These are phyloP conservation scores for Maudiozyma barnettii DNA, from an alignment of 805 yeast species.

Conservation along the genomic window DNA sequence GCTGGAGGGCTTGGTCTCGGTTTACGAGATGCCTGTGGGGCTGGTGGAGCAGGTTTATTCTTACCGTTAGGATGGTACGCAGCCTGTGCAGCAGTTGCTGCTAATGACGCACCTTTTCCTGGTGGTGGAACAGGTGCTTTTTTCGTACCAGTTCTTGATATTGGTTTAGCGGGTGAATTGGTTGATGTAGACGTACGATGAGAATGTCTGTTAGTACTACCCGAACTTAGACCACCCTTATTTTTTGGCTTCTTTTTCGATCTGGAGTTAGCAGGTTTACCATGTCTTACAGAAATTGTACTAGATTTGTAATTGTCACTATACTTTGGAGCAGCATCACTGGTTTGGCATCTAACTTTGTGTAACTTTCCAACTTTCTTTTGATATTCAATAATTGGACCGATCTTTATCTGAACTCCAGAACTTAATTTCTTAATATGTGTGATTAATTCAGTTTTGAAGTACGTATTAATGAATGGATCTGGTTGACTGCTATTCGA, in stretches of 20 bases:
- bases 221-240: slow-evolving; percentile 12
- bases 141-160: slow-evolving; percentile 19
- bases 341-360: slow-evolving; percentile 56
- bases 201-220: slow-evolving; percentile 9
- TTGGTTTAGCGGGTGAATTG: slow-evolving; percentile 19
- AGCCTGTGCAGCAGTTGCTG: slow-evolving; percentile 35
- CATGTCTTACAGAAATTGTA: slow-evolving; percentile 69
- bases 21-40: slow-evolving; percentile 2
- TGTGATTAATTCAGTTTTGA: slow-evolving; percentile 83
- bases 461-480: slow-evolving; percentile 64
- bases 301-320: slow-evolving; percentile 83
- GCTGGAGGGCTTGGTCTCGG: slow-evolving; percentile 37
- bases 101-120: slow-evolving; percentile 20
- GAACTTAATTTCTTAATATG: slow-evolving; percentile 56
- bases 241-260: slow-evolving; percentile 71
- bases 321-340: slow-evolving; percentile 51
- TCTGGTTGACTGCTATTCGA: slow-evolving; percentile 49
- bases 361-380: slow-evolving; percentile 84
- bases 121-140: slow-evolving; percentile 30
- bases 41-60: slow-evolving; percentile 21
- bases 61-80: slow-evolving; percentile 26
- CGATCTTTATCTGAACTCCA: slow-evolving; percentile 53
- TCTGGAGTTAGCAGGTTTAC: slow-evolving; percentile 63
- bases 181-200: slow-evolving; percentile 3
- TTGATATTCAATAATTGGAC: slow-evolving; percentile 66